These are phyloP conservation scores for Anastatica hierochuntica DNA, from an alignment of 345 rosid genomes.

Conservation along the genomic window DNA sequence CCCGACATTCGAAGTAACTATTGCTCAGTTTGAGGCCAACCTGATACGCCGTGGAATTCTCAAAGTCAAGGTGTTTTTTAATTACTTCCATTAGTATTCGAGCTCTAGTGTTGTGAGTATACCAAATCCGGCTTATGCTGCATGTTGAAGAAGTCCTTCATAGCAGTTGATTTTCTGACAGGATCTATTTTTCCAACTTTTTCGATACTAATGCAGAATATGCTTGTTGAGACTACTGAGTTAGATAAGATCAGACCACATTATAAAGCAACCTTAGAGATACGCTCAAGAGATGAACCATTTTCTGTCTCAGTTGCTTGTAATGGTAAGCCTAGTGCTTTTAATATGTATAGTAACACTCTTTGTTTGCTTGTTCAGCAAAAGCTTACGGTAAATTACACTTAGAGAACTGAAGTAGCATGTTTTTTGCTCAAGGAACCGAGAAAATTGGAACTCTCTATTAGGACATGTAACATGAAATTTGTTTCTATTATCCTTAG, in stretches of 20 bases:
- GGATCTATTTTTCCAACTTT: no score
- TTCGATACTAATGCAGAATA: constrained; percentile 34
- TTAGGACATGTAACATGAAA: no score
- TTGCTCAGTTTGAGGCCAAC: constrained; percentile 16
- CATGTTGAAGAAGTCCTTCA: no score
- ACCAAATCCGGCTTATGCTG: no score
- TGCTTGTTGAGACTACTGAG: constrained; percentile 26
- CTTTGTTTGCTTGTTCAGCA: not conserved
- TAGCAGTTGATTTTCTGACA: no score
- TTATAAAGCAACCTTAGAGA: constrained; percentile 33
- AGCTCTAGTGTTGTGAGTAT: no score
- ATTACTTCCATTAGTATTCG: no score
- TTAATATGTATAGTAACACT: not conserved
- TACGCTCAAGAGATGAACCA: constrained; percentile 26
- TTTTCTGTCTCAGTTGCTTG: constrained; percentile 34
- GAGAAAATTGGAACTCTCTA: no score
- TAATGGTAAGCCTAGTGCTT: constrained; percentile 29
- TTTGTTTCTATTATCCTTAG: not conserved
- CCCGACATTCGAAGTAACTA: not conserved
- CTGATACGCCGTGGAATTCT: constrained; percentile 27
- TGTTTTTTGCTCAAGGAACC: no score
- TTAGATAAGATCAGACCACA: constrained; percentile 39
- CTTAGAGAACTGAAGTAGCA: no score
- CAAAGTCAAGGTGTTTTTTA: constrained; percentile 39
- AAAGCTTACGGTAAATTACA: not conserved